Evolutionary conservation across 2,329 filamentous ascomycete species (phyloP), one percentile per base, ranked within the genome.

Genomic region (Colletotrichum sp.): DNA sequence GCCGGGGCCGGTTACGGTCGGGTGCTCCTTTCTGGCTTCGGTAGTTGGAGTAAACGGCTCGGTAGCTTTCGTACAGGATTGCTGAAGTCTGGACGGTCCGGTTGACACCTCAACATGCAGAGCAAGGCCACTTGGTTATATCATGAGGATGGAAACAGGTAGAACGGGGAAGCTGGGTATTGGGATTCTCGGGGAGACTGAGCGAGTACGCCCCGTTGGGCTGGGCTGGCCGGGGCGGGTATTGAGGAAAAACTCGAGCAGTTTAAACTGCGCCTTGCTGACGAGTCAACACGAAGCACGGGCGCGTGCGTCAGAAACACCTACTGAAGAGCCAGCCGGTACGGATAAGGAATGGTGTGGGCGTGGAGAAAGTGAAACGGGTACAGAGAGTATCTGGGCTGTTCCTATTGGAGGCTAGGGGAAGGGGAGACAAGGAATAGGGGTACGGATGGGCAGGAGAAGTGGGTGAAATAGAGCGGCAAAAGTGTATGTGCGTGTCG

Each of bases 291-390:
- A 30, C n/a, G 22, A 18, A 52, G 44, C 59, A 75, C 52, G 67
- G 48, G 68, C 60, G 68, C 34, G 60, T 71, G 72, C 72, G 72
- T 71, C 72, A 71, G 72, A 66, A 60, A 64, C 69, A 67, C n/a
- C 24, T 57, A 22, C 32, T 32, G 30, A 16, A 26, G 52, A 59
- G 52, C 16, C 15, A 22, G 32, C 57, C 26, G 32, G 32, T 71
- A 71, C 67, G 34, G 60, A 71, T 71, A 28, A 26, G 48, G 60
- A 52, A 75, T 60, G 52, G 68, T 28, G 34, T 71, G 28, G 24
- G 52, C 68, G 34, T 69, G 60, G 52, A 39, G 60, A 67, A 62
- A 55, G 62, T 75, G 68, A 75, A 75, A 71, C 72, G 62, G 55
- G 57, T 62, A 62, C 24, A 63, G 24, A 62, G 24, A 32, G 28